Evolutionary conservation across 495 filamentous ascomycete species (phyloP), one percentile per base, ranked within the genome.

Genomic region (Evernia prunastri): DNA sequence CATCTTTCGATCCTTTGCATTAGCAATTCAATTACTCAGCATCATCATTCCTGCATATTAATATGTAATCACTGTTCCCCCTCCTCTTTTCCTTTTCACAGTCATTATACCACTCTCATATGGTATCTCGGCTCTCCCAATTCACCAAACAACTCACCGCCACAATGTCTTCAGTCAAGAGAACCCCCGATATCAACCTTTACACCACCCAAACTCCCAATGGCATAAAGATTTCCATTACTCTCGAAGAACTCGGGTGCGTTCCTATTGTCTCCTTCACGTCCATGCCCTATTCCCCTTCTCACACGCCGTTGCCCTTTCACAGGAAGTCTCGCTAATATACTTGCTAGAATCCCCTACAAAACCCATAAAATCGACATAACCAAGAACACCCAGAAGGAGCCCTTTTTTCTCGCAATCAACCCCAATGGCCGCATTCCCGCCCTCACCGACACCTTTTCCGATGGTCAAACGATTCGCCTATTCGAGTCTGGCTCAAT

Each of bases 391-490:
- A 78, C 72, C 10, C 92, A 96, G 70, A 96, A 94, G 69, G 84
- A 93, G 74, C 81, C 82, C 61, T 95, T 89, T 89, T 97, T 93
- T 78, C 82, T 96, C 47, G 85, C 84, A 43, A 94, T 97, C 74
- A 96, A 96, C 76, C 92, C 92, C 60, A 96, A 97, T 71, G 92
- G 92, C 68, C 90, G 93, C 63, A 96, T 96, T 69, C 92, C 92
- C n/a, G 92, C 92, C 20, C 68, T 97, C 31, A 92, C 89, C 31
- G 93, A 96, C 73, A 85, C 81, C 15, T 84, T 87, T 70, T 68
- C 67, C 1, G 88, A 94, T 72, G 90, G 91, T 62, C 79, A 88
- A 68, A 76, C 77, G 39, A 91, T 96, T 74, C 77, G 81, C 23
- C 67, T 96, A 6, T 96, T 96, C 70, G 92, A 96, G 74, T 88